These are phyloP conservation scores for Marsdenia floribunda DNA, from an alignment of 257 asterid species.

Conservation along the genomic window DNA sequence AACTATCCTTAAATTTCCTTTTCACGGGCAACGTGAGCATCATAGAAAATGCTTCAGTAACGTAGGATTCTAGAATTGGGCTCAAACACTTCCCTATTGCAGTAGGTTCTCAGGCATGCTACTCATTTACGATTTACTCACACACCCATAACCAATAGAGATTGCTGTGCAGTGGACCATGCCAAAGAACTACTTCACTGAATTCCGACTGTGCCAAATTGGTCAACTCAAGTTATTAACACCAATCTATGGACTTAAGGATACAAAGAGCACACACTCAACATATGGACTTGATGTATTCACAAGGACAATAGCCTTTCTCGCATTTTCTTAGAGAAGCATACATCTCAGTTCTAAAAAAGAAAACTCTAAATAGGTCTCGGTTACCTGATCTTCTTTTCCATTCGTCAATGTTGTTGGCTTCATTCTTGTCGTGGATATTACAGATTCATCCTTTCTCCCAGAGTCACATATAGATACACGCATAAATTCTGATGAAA, in stretches of 20 bases:
- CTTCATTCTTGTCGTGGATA: slow-evolving; percentile 28
- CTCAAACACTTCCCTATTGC: not conserved
- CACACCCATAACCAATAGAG: not conserved
- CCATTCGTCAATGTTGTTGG: slow-evolving; percentile 42
- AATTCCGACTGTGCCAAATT: not conserved
- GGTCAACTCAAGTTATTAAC: not conserved
- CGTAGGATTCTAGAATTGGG: not conserved
- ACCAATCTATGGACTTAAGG: not conserved
- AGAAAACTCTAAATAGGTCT: not conserved
- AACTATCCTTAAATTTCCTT: not conserved
- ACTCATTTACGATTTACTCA: not conserved
- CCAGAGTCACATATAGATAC: slow-evolving; percentile 68
- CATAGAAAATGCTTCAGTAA: not conserved
- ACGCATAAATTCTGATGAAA: slow-evolving; percentile 96
- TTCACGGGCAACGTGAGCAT: not conserved
- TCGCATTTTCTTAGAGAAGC: not conserved
- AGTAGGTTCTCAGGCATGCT: not conserved
- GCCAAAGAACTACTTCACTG: not conserved
- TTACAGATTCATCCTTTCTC: slow-evolving; percentile 39
- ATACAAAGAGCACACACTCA: not conserved
- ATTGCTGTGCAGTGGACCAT: not conserved
- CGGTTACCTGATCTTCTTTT: slow-evolving; percentile 59
- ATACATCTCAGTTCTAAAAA: not conserved
- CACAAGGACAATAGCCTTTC: not conserved
- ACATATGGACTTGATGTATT: not conserved